A percentile compares a stretch with the other conserved stretches of the same genome.
Evolutionary conservation across 1,284 basidiomycete genomes (phyloP).

Genomic region (Boletus smithii): DNA sequence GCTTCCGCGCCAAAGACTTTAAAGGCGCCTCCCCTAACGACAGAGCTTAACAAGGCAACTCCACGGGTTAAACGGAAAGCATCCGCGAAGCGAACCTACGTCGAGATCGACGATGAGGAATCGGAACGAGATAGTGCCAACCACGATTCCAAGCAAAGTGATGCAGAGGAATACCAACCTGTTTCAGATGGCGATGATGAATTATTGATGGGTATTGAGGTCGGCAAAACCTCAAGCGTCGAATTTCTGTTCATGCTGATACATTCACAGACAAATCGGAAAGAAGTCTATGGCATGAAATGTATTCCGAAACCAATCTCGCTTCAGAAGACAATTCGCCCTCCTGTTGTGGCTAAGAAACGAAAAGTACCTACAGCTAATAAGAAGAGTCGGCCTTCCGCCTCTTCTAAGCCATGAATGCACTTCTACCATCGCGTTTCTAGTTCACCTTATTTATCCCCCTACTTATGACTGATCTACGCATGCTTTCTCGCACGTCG

Average conservation of each 20-base stretch:
- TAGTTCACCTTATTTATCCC: constrained; percentile 13
- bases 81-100: constrained; percentile 29
- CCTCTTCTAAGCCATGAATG: constrained; percentile 10
- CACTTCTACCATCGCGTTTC: background rate
- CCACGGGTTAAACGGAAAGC: constrained; percentile 23
- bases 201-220: constrained; percentile 51
- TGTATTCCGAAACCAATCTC: constrained; percentile 11
- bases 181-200: constrained; percentile 53
- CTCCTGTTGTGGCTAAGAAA: constrained; percentile 19
- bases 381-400: constrained; percentile 18
- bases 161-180: constrained; percentile 21
- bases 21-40: constrained; percentile 1
- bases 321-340: constrained; percentile 9
- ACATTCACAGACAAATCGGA: constrained; percentile 34
- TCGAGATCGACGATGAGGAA: constrained; percentile 33
- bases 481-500: constrained; percentile 7
- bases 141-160: constrained; percentile 23
- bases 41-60: constrained; percentile 1
- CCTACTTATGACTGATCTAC: constrained; percentile 12
- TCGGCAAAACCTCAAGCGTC: constrained; percentile 24
- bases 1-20: constrained; percentile 10
- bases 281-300: constrained; percentile 35
- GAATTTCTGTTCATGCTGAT: constrained; percentile 6
- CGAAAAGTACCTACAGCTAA: constrained; percentile 15
- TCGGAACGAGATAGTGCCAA: constrained; percentile 19